These are phyloP conservation scores for Coemansia sp. DNA, from an alignment of 192 early-diverging fungal genomes.

Conservation along the genomic window DNA sequence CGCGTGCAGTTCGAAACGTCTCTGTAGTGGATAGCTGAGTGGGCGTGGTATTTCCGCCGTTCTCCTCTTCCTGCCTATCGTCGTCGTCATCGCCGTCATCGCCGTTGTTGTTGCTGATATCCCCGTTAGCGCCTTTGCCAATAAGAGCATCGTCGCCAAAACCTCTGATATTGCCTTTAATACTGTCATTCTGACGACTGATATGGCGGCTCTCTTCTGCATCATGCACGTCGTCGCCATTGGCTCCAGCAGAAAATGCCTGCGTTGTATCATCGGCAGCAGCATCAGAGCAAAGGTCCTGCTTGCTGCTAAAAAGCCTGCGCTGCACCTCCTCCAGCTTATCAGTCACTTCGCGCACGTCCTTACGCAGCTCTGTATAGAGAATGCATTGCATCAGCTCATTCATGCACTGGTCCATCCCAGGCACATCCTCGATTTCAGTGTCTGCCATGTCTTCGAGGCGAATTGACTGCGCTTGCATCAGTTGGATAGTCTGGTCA, in stretches of 20 bases:
- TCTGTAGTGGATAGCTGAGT: constrained; percentile 5
- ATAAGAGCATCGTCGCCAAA: no score
- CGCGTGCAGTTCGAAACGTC: constrained; percentile 2
- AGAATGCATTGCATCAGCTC: constrained; percentile 41
- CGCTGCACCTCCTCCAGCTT: constrained; percentile 28
- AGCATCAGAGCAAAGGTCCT: neutral
- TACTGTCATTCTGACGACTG: no score
- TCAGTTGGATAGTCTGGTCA: constrained; percentile 19
- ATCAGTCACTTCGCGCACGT: constrained; percentile 31
- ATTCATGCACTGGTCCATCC: constrained; percentile 23
- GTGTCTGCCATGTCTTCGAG: constrained; percentile 37
- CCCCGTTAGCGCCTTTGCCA: no score
- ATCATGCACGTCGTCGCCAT: neutral
- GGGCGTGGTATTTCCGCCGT: neutral
- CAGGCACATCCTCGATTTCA: constrained; percentile 24
- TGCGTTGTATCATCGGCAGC: constrained; percentile 8
- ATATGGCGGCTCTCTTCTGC: neutral
- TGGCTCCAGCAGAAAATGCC: constrained; percentile 21
- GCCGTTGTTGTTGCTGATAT: neutral
- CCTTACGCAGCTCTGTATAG: constrained; percentile 40
- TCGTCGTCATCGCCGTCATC: neutral
- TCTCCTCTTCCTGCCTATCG: neutral
- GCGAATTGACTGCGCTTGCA: constrained; percentile 40
- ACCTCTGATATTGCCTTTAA: no score
- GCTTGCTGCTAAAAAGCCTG: constrained; percentile 17